Base-by-base conservation (phyloP, 164 flowering plant genomes). In the Magnolia kwangsiensis region DNA sequence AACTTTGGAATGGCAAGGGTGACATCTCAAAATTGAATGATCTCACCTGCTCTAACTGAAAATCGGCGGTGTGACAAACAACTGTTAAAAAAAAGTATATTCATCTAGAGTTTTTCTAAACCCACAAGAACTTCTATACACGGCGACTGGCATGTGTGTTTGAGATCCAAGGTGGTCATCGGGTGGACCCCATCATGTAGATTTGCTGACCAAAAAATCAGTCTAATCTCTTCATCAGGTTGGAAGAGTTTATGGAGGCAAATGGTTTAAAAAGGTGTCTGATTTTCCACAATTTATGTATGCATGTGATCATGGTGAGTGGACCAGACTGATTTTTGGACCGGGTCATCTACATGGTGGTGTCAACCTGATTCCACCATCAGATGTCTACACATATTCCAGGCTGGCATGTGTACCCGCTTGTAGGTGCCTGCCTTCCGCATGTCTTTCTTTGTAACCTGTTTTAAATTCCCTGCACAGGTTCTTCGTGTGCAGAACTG, bases 401-500 rank as follows among this genome's bases (percentile, higher is more conserved):
- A 37, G 45, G 45, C 7, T 37, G 45, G 45, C 45, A 37, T 37
- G 6, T 37, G 45, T 37, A 37, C 45, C 45, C 45, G 45, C 45
- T 37, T 37, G 45, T 37, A 37, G 45, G 45, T 55, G 61, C 18
- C 8, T 55, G 61, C 10, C 0, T 11, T 11, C 61, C 1, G 61
- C 11, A 10, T 55, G 18, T 55, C 61, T 3, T 55, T 64, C 27
- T 20, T 64, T 5, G 19, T 64, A 20, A 64, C 24, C 23, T 0
- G 23, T 21, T 64, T 64, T 24, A 27, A 51, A 55, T 71, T 31
- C 71, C 63, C 9, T 72, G 20, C 10, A 29, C 81, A 83, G 85
- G 85, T 83, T 73, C 85, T 81, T 14, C 78, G 85, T 59, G 80
- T 83, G 21, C 85, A 83, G 76, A 71, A 76, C 65, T 78, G 70